Evolutionary conservation across 1,284 basidiomycete species (phyloP).

Genomic region (Leccinum fuscescens): DNA sequence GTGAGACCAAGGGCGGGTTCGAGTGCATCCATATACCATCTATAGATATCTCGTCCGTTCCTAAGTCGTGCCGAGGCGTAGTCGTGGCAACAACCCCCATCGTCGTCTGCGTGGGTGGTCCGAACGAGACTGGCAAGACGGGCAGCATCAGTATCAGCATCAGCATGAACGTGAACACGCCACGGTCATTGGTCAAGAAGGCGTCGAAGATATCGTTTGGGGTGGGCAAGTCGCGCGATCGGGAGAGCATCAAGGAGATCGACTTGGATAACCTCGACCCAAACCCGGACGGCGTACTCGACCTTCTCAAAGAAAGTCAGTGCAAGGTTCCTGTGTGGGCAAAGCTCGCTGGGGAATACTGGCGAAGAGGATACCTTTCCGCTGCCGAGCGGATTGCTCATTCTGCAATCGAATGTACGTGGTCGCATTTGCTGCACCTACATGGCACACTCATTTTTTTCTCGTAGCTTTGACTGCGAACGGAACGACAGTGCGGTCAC

Average conservation of each 20-base stretch:
- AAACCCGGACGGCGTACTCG: conserved; percentile 68
- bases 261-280: conserved; percentile 77
- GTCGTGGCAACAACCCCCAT: conserved; percentile 18
- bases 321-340: conserved; percentile 74
- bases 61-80: conserved; percentile 35
- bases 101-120: conserved; percentile 50
- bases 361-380: conserved; percentile 64
- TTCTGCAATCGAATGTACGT: conserved; percentile 63
- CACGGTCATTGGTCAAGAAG: conserved; percentile 65
- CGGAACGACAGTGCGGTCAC: conserved; percentile 45
- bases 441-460: neutral
- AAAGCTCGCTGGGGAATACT: conserved; percentile 75
- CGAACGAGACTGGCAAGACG: conserved; percentile 47
- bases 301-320: conserved; percentile 66
- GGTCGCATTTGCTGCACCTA: neutral
- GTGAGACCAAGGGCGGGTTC: conserved; percentile 88
- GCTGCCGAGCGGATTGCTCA: conserved; percentile 68
- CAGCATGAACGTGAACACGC: conserved; percentile 16
- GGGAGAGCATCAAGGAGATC: conserved; percentile 41
- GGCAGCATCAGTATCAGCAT: neutral
- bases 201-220: conserved; percentile 74
- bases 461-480: conserved; percentile 53
- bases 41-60: conserved; percentile 81
- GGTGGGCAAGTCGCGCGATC: conserved; percentile 38
- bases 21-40: conserved; percentile 95